Evolutionary conservation across 2,329 filamentous ascomycete species (phyloP).

Genomic region (Domatiomyces globalis): DNA sequence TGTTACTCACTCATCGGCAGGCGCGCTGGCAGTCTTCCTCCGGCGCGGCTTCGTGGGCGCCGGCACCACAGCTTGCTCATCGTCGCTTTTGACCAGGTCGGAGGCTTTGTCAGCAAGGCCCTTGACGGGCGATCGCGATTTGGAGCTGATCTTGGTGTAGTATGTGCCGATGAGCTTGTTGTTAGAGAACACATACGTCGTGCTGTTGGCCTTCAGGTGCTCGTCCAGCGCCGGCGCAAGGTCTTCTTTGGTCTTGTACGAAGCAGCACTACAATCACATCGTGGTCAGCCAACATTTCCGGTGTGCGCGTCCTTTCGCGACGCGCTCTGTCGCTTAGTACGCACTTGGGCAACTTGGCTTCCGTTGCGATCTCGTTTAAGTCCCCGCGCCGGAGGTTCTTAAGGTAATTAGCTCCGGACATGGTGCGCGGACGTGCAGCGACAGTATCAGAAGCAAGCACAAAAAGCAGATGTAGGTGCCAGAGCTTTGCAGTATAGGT

Average conservation of each 20-base stretch:
- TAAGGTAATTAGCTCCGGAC: slow-evolving; percentile 56
- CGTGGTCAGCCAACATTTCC: slow-evolving; percentile 11
- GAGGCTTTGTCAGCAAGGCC: slow-evolving; percentile 25
- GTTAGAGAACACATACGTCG: slow-evolving; percentile 37
- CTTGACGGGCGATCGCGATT: slow-evolving; percentile 47
- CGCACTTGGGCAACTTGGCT: slow-evolving; percentile 46
- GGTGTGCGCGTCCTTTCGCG: slow-evolving; percentile 3
- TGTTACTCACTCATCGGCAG: slow-evolving; percentile 24
- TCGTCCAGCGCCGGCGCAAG: slow-evolving; percentile 62
- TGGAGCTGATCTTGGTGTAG: slow-evolving; percentile 52
- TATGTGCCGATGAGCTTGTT: slow-evolving; percentile 47
- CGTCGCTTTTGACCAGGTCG: slow-evolving; percentile 25
- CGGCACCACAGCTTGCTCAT: slow-evolving; percentile 22
- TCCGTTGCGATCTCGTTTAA: slow-evolving; percentile 59
- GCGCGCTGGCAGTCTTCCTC: slow-evolving; percentile 19
- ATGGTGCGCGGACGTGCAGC: slow-evolving; percentile 31
- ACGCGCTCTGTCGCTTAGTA: slow-evolving; percentile 18
- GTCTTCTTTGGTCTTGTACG: slow-evolving; percentile 41
- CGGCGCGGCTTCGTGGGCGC: slow-evolving; percentile 19
- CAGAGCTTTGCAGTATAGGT: not conserved
- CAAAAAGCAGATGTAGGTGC: not conserved
- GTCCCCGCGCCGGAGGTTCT: slow-evolving; percentile 68
- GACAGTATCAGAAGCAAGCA: not conserved
- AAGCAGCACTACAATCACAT: slow-evolving; percentile 27
- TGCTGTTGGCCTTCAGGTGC: slow-evolving; percentile 55